These are phyloP conservation scores for Mortierella antarctica DNA, from an alignment of 192 early-diverging fungal species.

Conservation along the genomic window DNA sequence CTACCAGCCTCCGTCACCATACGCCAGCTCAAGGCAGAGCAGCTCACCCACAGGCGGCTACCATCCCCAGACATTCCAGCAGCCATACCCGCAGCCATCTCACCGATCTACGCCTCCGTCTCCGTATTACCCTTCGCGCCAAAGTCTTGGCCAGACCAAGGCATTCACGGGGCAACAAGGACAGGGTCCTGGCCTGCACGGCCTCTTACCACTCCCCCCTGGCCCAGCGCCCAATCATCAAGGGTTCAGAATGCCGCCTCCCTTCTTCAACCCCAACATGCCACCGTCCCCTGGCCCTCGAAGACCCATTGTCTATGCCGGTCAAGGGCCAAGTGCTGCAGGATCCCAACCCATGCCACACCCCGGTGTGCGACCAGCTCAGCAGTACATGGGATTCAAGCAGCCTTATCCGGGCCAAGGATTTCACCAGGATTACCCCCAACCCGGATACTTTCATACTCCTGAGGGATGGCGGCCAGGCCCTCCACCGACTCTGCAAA, in stretches of 20 bases:
- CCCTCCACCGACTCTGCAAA: conserved; percentile 35
- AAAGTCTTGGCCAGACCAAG: conserved; percentile 12
- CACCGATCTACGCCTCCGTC: conserved; percentile 14
- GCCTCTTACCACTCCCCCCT: conserved; percentile 2
- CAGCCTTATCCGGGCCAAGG: conserved; percentile 19
- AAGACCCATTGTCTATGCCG: conserved; percentile 7
- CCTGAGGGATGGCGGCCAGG: conserved; percentile 27
- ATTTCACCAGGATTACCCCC: conserved; percentile 16
- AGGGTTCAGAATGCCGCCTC: conserved; percentile 5
- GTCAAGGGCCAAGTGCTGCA: background rate
- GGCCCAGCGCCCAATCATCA: conserved; percentile 6
- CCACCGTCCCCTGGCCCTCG: conserved; percentile 16
- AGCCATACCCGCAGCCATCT: conserved; percentile 9
- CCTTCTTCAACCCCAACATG: background rate
- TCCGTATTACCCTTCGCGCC: conserved; percentile 28
- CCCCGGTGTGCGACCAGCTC: conserved; percentile 6
- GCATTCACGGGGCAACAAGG: conserved; percentile 23
- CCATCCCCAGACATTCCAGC: conserved; percentile 6
- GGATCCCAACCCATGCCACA: conserved; percentile 13
- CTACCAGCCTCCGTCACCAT: background rate
- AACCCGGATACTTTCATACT: conserved; percentile 23
- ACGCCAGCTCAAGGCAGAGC: background rate
- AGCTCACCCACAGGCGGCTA: conserved; percentile 1
- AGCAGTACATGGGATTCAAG: conserved; percentile 10
- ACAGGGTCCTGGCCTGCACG: conserved; percentile 23